Percentiles rank a stretch among this genome's conserved stretches.
These are phyloP conservation scores for Eragrostis tef DNA, from an alignment of 202 grass and related monocot species.

Conservation along the genomic window DNA sequence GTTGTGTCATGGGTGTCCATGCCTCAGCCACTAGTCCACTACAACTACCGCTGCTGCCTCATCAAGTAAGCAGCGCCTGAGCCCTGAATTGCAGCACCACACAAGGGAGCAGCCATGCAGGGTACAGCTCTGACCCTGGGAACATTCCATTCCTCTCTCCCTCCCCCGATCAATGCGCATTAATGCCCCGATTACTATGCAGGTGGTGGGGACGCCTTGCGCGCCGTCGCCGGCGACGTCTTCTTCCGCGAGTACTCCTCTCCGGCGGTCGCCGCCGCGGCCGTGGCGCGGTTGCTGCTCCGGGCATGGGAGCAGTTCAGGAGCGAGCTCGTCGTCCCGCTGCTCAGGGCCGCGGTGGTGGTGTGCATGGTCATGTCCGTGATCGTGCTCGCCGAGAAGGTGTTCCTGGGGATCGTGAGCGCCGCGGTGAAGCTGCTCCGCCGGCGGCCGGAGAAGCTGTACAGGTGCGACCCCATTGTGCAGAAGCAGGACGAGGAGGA, in stretches of 20 bases:
- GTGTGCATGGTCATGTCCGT: constrained; percentile 65
- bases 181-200: background rate
- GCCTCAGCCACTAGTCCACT: background rate
- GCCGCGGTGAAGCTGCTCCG: constrained; percentile 45
- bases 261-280: background rate
- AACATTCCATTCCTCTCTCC: constrained; percentile 6
- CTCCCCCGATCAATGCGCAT: background rate
- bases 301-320: constrained; percentile 48
- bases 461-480: constrained; percentile 60
- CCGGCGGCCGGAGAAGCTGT: constrained; percentile 47
- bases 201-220: constrained; percentile 34
- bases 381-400: constrained; percentile 68
- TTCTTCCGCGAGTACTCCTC: constrained; percentile 11
- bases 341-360: constrained; percentile 44
- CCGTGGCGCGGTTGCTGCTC: constrained; percentile 38
- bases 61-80: background rate
- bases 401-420: constrained; percentile 54
- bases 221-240: background rate
- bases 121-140: constrained; percentile 12
- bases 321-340: constrained; percentile 48
- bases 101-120: constrained; percentile 49
- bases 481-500: constrained; percentile 48
- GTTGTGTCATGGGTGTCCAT: background rate
- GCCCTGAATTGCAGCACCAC: background rate
- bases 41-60: background rate